Evolutionary conservation across 1,139 yeast genomes (phyloP), one percentile per base, ranked within the genome.

Genomic region (Casaregolazyma suthepensis): DNA sequence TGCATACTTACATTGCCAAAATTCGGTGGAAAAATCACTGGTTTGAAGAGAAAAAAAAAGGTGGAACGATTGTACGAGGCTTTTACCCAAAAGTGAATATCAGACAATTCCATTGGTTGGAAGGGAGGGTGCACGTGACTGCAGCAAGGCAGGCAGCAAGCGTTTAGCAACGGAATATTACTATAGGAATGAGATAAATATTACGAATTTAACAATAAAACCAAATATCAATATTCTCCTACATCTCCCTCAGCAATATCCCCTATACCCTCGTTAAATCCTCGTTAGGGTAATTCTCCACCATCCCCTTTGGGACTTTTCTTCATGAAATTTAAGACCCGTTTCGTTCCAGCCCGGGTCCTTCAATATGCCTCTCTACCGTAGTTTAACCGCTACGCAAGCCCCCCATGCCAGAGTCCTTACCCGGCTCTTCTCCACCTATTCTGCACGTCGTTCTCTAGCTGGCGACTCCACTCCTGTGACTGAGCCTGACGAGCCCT

Each of bases 61-160:
- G 49, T 46, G 49, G 49, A 38, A 46, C 49, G 49, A 46, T 46
- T 22, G 12, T 26, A 9, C 31, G 31, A 26, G 31, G 10, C 31
- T 35, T 22, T 20, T 44, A 37, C 49, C 31, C 31, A 26, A 26
- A 6, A 26, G 12, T 3, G 31, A 26, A 26, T 26, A 26, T 26
- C 10, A 13, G 40, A 35, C 40, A 29, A n/a, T 38, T 35, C 48
- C 49, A 46, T 46, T 37, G 49, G 49, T 43, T 37, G 44, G 44
- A 19, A n/a, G 4, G 13, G 2, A 3, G n/a, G 2, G 17, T 6
- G 40, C 40, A 35, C 40, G 40, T 35, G 40, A 35, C 17, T n/a
- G n/a, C n/a, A n/a, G n/a, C n/a, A n/a, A n/a, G n/a, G n/a, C n/a
- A n/a, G n/a, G n/a, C n/a, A n/a, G n/a, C n/a, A n/a, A n/a, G n/a